Evolutionary conservation across 306 rosid genomes (phyloP).

Genomic region (Cicer cuneatum): DNA sequence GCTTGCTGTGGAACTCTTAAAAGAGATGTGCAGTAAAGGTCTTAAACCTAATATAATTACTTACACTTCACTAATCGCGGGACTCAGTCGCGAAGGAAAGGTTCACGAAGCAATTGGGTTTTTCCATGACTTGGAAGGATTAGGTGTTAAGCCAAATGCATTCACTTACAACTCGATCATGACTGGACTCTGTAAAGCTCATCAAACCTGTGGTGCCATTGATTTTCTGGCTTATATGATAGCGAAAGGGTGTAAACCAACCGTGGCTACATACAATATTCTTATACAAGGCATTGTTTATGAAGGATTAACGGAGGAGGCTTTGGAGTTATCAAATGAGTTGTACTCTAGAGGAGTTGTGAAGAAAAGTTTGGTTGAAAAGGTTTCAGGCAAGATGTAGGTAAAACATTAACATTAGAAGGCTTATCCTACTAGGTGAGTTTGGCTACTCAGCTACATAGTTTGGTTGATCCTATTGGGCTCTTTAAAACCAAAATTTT

Average conservation of each 20-base stretch:
- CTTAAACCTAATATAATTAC: slow-evolving; percentile 83
- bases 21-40: slow-evolving; percentile 51
- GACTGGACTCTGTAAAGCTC: slow-evolving; percentile 80
- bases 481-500: too few species aligned
- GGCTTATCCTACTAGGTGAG: too few species aligned
- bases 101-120: slow-evolving; percentile 64
- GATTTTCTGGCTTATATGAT: slow-evolving; percentile 80
- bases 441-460: too few species aligned
- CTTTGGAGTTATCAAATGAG: slow-evolving; percentile 72
- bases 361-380: slow-evolving; percentile 82
- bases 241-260: slow-evolving; percentile 74
- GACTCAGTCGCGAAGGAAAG: slow-evolving; percentile 86
- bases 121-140: slow-evolving; percentile 67
- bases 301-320: slow-evolving; percentile 87
- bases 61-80: slow-evolving; percentile 80
- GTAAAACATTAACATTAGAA: neutral
- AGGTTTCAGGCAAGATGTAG: slow-evolving; percentile 51
- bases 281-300: slow-evolving; percentile 85
- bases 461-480: too few species aligned
- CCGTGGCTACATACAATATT: slow-evolving; percentile 84
- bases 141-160: slow-evolving; percentile 67
- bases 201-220: slow-evolving; percentile 72
- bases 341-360: slow-evolving; percentile 74
- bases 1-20: neutral
- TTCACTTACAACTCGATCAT: slow-evolving; percentile 73